Base-by-base conservation (phyloP, 768 basidiomycete species). In the Tulasnella sp. region DNA sequence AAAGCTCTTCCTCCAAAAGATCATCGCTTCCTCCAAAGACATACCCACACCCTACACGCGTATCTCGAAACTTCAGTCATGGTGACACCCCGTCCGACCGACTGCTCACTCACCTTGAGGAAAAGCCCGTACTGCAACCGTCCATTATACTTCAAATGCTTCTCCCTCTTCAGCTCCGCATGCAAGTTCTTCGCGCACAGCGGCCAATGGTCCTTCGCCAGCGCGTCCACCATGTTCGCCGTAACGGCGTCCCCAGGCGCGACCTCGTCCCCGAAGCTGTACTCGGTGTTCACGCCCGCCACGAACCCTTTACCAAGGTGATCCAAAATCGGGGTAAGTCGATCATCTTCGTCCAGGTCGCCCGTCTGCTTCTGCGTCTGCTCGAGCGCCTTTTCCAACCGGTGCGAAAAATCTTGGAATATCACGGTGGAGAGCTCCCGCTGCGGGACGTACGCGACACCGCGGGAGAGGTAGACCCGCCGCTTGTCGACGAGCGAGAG, bases 281-380 rank as follows among this genome's bases (percentile, higher is more conserved):
- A 94, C 78, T 94, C 91, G 1, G 92, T 90, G 1, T 92, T 86
- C 42, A 96, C 87, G 32, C 97, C 97, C 1, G 92, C 90, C 26
- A 94, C 83, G 86, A 98, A 98, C 65, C 95, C 95, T 79, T 92
- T 89, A 2, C 95, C 95, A 14, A 99, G 85, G 79, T 97, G 94
- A 74, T 90, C 86, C 16, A 99, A 86, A 69, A 99, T 87, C 22
- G 95, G 95, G 5, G 93, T 80, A 11, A 99, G 81, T 34, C 97
- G 90, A 19, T 90, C 90, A 78, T 98, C 97, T 80, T 98, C 96
- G 77, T 98, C 95, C 73, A 99, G 83, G 17, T 94, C 87, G 2
- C 95, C 95, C 6, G 98, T 85, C 29, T 89, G 86, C 78, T 90
- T 90, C 3, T 94, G 89, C 6, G 95, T 98, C 70, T 86, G 94